A percentile compares a stretch with the other conserved stretches of the same genome.
phyloP scores from a whole-genome alignment of 129 eudicot genomes.

The Calendula officinalis region DNA sequence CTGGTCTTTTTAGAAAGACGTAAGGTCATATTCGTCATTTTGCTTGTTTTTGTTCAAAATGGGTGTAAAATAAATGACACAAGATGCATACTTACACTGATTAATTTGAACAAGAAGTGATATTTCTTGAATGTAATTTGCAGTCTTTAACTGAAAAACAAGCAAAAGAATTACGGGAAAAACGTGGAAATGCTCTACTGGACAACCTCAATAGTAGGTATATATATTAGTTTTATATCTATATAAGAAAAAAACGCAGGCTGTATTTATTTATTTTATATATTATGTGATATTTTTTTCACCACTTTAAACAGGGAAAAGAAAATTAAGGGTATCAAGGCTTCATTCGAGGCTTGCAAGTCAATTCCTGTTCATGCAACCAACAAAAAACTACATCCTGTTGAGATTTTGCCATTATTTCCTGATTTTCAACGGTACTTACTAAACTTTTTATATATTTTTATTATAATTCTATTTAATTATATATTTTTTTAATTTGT shows the following conservation, averaged over 20 bases:
- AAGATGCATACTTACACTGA: neutral
- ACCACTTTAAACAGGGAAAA: slow-evolving; percentile 50
- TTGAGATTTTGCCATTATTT: slow-evolving; percentile 69
- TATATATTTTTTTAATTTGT: neutral
- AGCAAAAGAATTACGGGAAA: slow-evolving; percentile 86
- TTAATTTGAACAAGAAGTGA: slow-evolving; percentile 15
- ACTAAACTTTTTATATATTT: neutral
- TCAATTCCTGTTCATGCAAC: slow-evolving; percentile 79
- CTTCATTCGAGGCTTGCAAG: slow-evolving; percentile 92
- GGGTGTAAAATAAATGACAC: no score
- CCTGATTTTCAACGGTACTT: slow-evolving; percentile 90
- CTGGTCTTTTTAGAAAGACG: no score
- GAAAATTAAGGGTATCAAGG: slow-evolving; percentile 73
- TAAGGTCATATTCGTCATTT: no score
- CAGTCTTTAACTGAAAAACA: slow-evolving; percentile 91
- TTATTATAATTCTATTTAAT: neutral
- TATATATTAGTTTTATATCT: slow-evolving; percentile 9
- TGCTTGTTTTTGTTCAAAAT: no score
- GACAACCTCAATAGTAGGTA: slow-evolving; percentile 71
- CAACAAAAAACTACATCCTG: slow-evolving; percentile 62
- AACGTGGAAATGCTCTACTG: slow-evolving; percentile 48
- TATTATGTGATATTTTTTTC: slow-evolving; percentile 8
- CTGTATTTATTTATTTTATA: neutral
- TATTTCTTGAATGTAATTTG: slow-evolving; percentile 3
- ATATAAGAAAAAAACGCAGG: neutral